phyloP scores from a whole-genome alignment of 345 rosid genomes.

The Arabidopsis thaliana region TAIR10.1 NC_003071.7:17263501-17264000 shows the following conservation, averaged over 20 bases:
- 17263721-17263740: constrained; percentile 10
- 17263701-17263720: constrained; percentile 35
- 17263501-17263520: neutral
- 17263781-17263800: constrained; percentile 33
- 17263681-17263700: constrained; percentile 28
- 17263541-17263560: constrained; percentile 23
- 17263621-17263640: constrained; percentile 1
- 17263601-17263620: constrained; percentile 6
- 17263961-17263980: neutral
- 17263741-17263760: constrained; percentile 19
- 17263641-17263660: constrained; percentile 28
- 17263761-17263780: constrained; percentile 1
- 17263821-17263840: constrained; percentile 10
- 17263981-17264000: neutral
- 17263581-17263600: constrained; percentile 25
- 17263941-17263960: neutral
- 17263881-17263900: neutral
- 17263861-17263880: neutral
- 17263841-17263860: neutral
- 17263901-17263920: neutral
- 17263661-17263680: constrained; percentile 28
- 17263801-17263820: constrained; percentile 12
- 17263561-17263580: constrained; percentile 37
- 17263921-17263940: neutral
- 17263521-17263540: constrained; percentile 35